Percentiles rank a stretch among this genome's conserved stretches.
These are phyloP conservation scores for Diaporthe capsici DNA, from an alignment of 2,329 filamentous ascomycete genomes.

Conservation along the genomic window DNA sequence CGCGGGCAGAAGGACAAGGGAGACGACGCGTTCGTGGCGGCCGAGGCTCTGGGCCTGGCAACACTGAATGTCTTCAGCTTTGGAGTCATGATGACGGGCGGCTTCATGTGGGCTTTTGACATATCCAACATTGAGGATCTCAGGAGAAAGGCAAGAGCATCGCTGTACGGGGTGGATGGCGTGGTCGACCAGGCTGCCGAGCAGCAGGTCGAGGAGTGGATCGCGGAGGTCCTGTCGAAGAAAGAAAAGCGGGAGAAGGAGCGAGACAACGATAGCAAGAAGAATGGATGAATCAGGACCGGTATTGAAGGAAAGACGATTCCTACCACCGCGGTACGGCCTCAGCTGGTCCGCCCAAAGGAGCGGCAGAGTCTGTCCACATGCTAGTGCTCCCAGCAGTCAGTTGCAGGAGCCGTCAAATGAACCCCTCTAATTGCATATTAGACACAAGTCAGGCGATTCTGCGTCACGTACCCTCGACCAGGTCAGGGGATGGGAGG, in stretches of 20 bases:
- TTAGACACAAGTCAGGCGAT: neutral
- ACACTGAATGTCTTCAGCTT: constrained; percentile 88
- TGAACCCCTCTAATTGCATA: constrained; percentile 27
- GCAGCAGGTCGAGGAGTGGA: constrained; percentile 73
- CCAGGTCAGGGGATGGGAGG: neutral
- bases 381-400: neutral
- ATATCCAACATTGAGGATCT: constrained; percentile 79
- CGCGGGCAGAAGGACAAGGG: constrained; percentile 56
- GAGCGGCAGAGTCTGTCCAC: neutral
- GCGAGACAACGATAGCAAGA: constrained; percentile 37
- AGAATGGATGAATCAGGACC: constrained; percentile 49
- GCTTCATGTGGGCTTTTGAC: constrained; percentile 82
- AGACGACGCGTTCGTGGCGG: constrained; percentile 79
- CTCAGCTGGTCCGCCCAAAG: neutral
- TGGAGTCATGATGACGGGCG: constrained; percentile 81
- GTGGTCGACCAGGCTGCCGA: constrained; percentile 66
- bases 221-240: constrained; percentile 71
- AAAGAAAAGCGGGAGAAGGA: constrained; percentile 61
- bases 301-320: neutral
- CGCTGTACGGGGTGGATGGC: constrained; percentile 52
- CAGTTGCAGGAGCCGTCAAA: neutral
- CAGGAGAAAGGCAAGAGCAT: constrained; percentile 63
- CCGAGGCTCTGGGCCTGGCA: constrained; percentile 87
- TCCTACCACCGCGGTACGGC: too few relatives aligned
- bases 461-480: neutral